A percentile compares a stretch with the other conserved stretches of the same genome.
Evolutionary conservation across 1,284 basidiomycete species (phyloP).

Genomic region (Pseudozyma thailandica): DNA sequence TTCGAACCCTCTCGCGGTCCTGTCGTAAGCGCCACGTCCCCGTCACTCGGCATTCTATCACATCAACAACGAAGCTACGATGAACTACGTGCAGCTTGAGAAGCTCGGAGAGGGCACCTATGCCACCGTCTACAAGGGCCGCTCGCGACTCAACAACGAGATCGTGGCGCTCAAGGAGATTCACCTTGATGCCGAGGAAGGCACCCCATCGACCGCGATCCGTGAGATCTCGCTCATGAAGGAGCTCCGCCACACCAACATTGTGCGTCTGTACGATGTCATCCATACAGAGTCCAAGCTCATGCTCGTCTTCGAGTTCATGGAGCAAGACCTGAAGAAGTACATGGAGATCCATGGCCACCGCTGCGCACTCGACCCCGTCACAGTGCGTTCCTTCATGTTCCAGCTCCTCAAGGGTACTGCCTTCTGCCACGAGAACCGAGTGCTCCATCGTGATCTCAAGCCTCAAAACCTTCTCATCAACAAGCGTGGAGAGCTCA

Average conservation of each 20-base stretch:
- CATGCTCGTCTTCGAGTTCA: conserved; percentile 98
- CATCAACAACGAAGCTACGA: conserved; percentile 18
- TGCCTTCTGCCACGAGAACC: conserved; percentile 98
- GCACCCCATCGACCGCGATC: conserved; percentile 92
- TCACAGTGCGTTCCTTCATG: conserved; percentile 95
- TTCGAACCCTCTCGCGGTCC: not conserved
- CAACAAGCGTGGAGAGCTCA: conserved; percentile 96
- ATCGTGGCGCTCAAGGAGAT: conserved; percentile 81
- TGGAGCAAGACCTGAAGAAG: conserved; percentile 97
- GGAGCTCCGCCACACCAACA: conserved; percentile 93
- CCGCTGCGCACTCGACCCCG: conserved; percentile 89
- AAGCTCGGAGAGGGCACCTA: conserved; percentile 68
- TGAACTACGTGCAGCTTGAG: conserved; percentile 67
- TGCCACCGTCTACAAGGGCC: conserved; percentile 68
- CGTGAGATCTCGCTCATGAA: conserved; percentile 97
- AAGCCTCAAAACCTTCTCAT: conserved; percentile 98
- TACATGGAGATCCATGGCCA: conserved; percentile 99
- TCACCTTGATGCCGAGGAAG: conserved; percentile 93
- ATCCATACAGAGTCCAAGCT: conserved; percentile 95
- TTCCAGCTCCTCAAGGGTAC: conserved; percentile 97
- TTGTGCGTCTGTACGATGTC: conserved; percentile 95
- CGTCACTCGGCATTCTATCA: not conserved
- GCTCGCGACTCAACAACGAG: conserved; percentile 65
- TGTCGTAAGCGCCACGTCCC: no score
- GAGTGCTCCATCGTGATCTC: conserved; percentile 94